A percentile compares a stretch with the other conserved stretches of the same genome.
phyloP scores from a whole-genome alignment of 148 eudicot species.

The Rhododendron simsii region DNA sequence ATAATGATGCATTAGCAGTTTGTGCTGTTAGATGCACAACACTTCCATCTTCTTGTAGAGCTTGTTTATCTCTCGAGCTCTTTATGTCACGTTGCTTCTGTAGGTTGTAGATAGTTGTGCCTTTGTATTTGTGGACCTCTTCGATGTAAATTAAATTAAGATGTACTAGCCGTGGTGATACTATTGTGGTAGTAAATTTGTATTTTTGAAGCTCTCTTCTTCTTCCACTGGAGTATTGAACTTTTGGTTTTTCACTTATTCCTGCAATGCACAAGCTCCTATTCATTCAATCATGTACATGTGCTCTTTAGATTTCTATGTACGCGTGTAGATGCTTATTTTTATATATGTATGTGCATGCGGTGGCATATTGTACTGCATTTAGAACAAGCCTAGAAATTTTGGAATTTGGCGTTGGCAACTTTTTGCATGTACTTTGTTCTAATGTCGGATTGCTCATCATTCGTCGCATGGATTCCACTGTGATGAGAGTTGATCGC shows the following conservation, averaged over 20 bases:
- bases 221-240: neutral
- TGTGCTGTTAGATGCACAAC: conserved; percentile 11
- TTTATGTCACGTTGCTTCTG: neutral
- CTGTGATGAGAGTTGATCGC: neutral
- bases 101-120: neutral
- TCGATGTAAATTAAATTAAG: neutral
- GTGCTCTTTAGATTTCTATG: neutral
- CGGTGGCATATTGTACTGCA: neutral
- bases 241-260: neutral
- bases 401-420: neutral
- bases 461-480: neutral
- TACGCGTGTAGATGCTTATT: neutral
- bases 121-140: neutral
- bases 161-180: neutral
- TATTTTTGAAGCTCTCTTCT: neutral
- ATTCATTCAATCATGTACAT: neutral
- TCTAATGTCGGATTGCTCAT: neutral
- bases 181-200: neutral
- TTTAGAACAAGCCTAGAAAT: neutral
- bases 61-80: neutral
- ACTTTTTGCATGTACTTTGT: neutral
- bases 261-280: neutral
- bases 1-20: conserved; percentile 7
- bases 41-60: neutral
- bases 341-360: neutral